Evolutionary conservation across 2,329 filamentous ascomycete genomes (phyloP).

Genomic region (Reticulascus tulasneorum): DNA sequence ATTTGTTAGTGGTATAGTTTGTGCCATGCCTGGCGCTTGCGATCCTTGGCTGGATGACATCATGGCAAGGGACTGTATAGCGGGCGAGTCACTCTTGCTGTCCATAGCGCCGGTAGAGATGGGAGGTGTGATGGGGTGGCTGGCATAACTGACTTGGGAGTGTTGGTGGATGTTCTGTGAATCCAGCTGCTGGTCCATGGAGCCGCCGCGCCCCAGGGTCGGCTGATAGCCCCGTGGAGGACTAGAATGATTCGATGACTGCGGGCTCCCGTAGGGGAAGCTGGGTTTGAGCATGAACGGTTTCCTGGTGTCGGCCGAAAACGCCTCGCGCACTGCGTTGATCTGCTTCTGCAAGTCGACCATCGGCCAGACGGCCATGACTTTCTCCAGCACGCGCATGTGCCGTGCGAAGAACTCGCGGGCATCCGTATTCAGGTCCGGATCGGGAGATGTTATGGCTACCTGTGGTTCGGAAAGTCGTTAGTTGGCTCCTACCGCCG

Average conservation of each 20-base stretch:
- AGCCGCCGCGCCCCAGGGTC: slow-evolving; percentile 39
- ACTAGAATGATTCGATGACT: slow-evolving; percentile 58
- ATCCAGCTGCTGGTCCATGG: slow-evolving; percentile 53
- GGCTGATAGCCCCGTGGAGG: slow-evolving; percentile 54
- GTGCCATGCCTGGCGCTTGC: slow-evolving; percentile 47
- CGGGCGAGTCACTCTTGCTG: slow-evolving; percentile 72
- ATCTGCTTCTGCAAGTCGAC: slow-evolving; percentile 88
- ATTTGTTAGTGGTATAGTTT: slow-evolving; percentile 58
- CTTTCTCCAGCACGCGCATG: slow-evolving; percentile 88
- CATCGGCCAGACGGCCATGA: slow-evolving; percentile 79
- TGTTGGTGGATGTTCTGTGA: slow-evolving; percentile 46
- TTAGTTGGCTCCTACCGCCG: slow-evolving; percentile 1
- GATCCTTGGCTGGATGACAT: slow-evolving; percentile 57
- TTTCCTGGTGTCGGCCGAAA: slow-evolving; percentile 79
- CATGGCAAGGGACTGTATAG: slow-evolving; percentile 68
- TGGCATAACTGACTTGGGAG: slow-evolving; percentile 62
- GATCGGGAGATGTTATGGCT: slow-evolving; percentile 88
- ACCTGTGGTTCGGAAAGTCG: slow-evolving; percentile 55
- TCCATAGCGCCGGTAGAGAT: slow-evolving; percentile 70
- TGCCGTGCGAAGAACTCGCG: slow-evolving; percentile 87
- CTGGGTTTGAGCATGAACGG: slow-evolving; percentile 85
- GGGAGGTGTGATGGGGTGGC: slow-evolving; percentile 75
- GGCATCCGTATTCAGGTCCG: slow-evolving; percentile 79
- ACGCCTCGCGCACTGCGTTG: slow-evolving; percentile 82
- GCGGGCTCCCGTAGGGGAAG: slow-evolving; percentile 83